phyloP scores from a whole-genome alignment of 345 rosid species.

The Hibiscus syriacus region DNA sequence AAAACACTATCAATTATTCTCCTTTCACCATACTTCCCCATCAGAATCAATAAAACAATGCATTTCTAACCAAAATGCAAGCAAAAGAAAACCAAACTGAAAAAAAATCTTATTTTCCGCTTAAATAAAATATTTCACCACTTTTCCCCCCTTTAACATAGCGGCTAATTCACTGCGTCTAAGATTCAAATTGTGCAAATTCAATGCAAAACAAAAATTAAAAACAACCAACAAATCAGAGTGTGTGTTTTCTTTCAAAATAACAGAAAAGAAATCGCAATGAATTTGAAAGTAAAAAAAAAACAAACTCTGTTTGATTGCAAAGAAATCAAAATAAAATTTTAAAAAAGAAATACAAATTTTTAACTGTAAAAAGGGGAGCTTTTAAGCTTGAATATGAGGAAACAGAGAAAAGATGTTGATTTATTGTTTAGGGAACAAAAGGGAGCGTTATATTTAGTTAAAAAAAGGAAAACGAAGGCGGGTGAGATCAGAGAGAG shows the following conservation, averaged over 20 bases:
- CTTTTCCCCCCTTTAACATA: not conserved
- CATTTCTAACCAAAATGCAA: constrained; percentile 1
- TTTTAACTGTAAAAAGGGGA: not conserved
- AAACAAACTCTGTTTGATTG: not conserved
- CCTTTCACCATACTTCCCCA: not conserved
- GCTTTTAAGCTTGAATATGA: not conserved
- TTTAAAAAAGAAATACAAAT: not conserved
- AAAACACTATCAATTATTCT: not conserved
- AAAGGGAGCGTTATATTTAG: constrained; percentile 3
- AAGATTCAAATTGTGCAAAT: not conserved
- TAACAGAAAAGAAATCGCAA: not conserved
- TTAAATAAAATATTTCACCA: not conserved
- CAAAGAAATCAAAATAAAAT: not conserved
- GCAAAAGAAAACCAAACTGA: not conserved
- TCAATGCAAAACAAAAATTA: not conserved
- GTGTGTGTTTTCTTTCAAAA: not conserved
- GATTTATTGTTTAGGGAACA: not conserved
- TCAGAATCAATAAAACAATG: constrained; percentile 4
- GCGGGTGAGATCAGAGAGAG: constrained; percentile 13
- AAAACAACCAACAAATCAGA: not conserved
- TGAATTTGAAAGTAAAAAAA: not conserved
- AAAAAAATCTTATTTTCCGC: not conserved
- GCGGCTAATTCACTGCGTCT: not conserved
- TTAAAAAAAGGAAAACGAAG: not conserved
- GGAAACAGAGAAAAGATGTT: not conserved